Percentiles rank a stretch among this genome's conserved stretches.
These are phyloP conservation scores for Hymenotorrendiella dingleyae DNA, from an alignment of 2,329 filamentous ascomycete genomes.

Conservation along the genomic window DNA sequence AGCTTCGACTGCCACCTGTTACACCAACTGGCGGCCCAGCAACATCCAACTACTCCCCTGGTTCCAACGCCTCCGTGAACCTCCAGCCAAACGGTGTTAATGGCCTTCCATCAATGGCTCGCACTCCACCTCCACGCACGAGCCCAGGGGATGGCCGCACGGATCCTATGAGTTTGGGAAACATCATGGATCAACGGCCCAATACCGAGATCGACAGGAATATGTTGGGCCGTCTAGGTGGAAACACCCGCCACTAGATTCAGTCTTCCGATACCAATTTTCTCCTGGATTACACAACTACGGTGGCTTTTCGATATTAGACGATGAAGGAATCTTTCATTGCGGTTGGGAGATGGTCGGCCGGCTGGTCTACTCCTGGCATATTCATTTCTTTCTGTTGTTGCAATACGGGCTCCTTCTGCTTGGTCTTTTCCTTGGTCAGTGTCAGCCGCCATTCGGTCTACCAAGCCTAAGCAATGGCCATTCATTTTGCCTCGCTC, in stretches of 20 bases:
- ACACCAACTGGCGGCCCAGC: constrained; percentile 22
- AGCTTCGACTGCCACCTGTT: constrained; percentile 30
- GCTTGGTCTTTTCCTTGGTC: too few species aligned
- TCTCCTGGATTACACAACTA: background rate
- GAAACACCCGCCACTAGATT: constrained; percentile 17
- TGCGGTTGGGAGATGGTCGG: constrained; percentile 5
- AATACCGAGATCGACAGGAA: constrained; percentile 28
- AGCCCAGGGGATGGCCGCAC: constrained; percentile 24
- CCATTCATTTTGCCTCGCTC: background rate
- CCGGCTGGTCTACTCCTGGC: constrained; percentile 13
- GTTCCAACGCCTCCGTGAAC: constrained; percentile 27
- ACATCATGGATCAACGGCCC: constrained; percentile 29
- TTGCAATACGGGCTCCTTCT: background rate
- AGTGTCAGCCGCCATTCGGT: too few species aligned
- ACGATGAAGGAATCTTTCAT: constrained; percentile 4
- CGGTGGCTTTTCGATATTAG: background rate
- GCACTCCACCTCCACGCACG: constrained; percentile 27
- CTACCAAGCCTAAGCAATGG: too few species aligned
- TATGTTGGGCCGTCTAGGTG: constrained; percentile 28
- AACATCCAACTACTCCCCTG: constrained; percentile 28
- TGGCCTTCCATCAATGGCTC: constrained; percentile 23
- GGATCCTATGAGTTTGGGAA: constrained; percentile 31
- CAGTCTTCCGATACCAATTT: background rate
- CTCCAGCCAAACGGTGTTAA: constrained; percentile 22
- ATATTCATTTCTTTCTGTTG: constrained; percentile 1